Evolutionary conservation across 495 filamentous ascomycete species (phyloP), one percentile per base, ranked within the genome.

Genomic region (Penicillium paxilli): DNA sequence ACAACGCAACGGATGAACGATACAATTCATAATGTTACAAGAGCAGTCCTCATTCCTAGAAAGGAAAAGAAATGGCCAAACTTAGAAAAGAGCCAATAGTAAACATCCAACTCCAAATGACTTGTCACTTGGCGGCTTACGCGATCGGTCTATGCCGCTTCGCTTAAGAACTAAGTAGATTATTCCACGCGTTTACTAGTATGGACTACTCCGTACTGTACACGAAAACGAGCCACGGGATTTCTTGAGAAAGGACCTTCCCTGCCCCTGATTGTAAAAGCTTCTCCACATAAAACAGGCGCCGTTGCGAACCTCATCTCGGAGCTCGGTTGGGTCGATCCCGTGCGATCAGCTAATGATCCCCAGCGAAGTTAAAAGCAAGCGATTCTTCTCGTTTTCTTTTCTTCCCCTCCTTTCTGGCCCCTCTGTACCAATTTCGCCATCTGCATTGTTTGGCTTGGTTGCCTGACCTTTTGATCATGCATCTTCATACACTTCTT

Each of bases 401-500:
- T 11, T 21, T 23, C 11, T n/a, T 7, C 8, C 20, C n/a, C 21
- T 23, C 23, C 19, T 21, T 20, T n/a, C n/a, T n/a, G n/a, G n/a
- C n/a, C n/a, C n/a, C n/a, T n/a, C n/a, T n/a, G n/a, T n/a, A n/a
- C n/a, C n/a, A n/a, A n/a, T n/a, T n/a, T 10, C 9, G 20, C 40
- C 3, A 12, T 5, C 9, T 21, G 9, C 19, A 4, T 42, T 23
- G 10, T n/a, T 14, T 8, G 8, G 40, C 23, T 23, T 42, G 16
- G 9, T 26, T 22, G n/a, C n/a, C n/a, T n/a, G n/a, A n/a, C n/a
- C n/a, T n/a, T 40, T 46, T 9, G 30, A 52, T 28, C 25, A 57
- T 60, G 53, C 49, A 40, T 57, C 4, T 45, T 32, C 33, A n/a
- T 14, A 33, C 44, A 30, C 9, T 57, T 14, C 24, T 60, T 44